Base-by-base conservation (phyloP, 2,329 filamentous ascomycete genomes). In the Pseudopyricularia javanii region DNA sequence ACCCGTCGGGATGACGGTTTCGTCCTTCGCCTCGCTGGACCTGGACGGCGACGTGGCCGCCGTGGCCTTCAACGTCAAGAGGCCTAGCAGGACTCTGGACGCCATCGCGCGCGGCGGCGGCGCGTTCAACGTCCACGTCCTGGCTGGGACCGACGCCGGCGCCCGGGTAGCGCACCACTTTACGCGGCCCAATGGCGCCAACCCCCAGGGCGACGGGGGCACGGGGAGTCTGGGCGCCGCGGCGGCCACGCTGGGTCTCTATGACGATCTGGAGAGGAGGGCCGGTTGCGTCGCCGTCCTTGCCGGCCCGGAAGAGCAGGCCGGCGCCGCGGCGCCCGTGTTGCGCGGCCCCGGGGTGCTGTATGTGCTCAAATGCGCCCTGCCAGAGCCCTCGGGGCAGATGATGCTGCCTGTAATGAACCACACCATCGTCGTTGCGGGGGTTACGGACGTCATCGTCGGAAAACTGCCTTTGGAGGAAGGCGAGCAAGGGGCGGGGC, bases 11-110 rank as follows among this genome's bases (percentile, higher is more conserved):
- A 78, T 82, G 72, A 81, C 79, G 32, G 77, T 80, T 68, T 81
- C 79, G 7, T 80, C 77, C 2, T 74, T 82, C 56, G 78, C 78
- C 2, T 79, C 76, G 0, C 64, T 82, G 26, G 71, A 74, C 15
- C 68, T 81, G 17, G 58, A 61, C n/a, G 50, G 37, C 26, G 77
- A 78, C 0, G 68, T 64, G 26, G 77, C 78, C 1, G 66, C 76
- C 11, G 64, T 82, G 7, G 74, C 72, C 0, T 81, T 82, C 68
- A 82, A 82, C 64, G 70, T 82, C 49, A 71, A 71, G 24, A 69
- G 73, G 28, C 78, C 78, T 20, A 80, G 76, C 61, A 71, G 74
- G 12, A 81, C 78, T 12, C 67, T 78, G 24, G 70, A 76, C 54
- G 77, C 78, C 8, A 70, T 82, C 22, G 56, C 61, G n/a, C 15